Evolutionary conservation across 164 flowering plant genomes (phyloP).

Genomic region (Vitis riparia): DNA sequence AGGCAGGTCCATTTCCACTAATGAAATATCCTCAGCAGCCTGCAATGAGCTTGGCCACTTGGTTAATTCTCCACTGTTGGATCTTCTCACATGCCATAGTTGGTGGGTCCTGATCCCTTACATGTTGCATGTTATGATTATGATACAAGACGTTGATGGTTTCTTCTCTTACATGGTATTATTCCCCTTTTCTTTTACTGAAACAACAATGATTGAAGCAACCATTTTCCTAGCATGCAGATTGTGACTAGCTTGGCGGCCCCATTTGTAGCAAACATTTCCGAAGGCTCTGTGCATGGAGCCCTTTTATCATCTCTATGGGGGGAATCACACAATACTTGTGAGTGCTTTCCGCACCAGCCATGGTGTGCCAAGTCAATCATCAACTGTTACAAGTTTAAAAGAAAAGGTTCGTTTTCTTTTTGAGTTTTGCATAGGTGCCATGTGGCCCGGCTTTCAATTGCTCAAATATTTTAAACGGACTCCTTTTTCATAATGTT

Average conservation of each 20-base stretch:
- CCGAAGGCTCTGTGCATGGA: neutral
- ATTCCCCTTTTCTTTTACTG: slow-evolving; percentile 3
- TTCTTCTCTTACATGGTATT: neutral
- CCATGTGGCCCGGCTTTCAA: neutral
- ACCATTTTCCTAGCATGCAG: slow-evolving; percentile 21
- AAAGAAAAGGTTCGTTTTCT: neutral
- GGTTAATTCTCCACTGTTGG: neutral
- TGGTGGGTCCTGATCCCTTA: neutral
- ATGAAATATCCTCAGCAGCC: neutral
- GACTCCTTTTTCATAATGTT: neutral
- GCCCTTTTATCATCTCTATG: neutral
- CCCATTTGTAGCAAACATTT: slow-evolving; percentile 2
- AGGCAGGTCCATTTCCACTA: slow-evolving; percentile 1
- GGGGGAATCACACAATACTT: neutral
- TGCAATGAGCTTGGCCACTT: neutral
- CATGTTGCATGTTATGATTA: neutral
- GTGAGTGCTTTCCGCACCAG: slow-evolving; percentile 6
- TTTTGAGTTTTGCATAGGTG: neutral
- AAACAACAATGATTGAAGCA: slow-evolving; percentile 16
- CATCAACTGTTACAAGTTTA: slow-evolving; percentile 3
- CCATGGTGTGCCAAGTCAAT: slow-evolving; percentile 2
- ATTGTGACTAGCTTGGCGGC: slow-evolving; percentile 15
- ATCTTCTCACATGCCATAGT: neutral
- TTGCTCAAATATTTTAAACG: neutral
- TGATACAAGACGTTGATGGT: neutral